Percentiles rank a stretch among this genome's conserved stretches.
Conservation (phyloP, 2,329 filamentous ascomycete species). For the Diaporthe citrichinensis region DNA sequence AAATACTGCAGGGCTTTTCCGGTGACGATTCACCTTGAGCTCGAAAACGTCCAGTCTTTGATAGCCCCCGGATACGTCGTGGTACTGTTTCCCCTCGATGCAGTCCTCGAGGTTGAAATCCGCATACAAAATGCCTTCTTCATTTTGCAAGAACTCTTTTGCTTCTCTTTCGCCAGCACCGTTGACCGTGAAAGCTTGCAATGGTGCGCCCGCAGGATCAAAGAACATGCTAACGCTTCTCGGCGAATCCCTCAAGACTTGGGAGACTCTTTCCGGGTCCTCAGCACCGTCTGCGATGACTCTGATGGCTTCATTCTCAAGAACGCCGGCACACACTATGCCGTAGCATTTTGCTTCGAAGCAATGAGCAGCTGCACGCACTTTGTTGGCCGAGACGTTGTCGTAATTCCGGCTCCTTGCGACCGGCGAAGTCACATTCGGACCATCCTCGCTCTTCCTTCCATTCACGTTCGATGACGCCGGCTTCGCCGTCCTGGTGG, state of each 20-base stretch:
- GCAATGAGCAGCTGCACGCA: conserved; percentile 35
- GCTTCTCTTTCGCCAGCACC: conserved; percentile 13
- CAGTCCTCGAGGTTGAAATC: conserved; percentile 36
- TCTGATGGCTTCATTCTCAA: conserved; percentile 36
- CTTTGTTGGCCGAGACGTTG: conserved; percentile 23
- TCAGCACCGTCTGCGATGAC: conserved; percentile 12
- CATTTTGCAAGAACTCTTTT: conserved; percentile 36
- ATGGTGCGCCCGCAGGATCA: neutral
- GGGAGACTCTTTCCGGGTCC: conserved; percentile 18
- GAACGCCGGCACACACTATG: conserved; percentile 36
- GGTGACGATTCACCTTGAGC: conserved; percentile 7
- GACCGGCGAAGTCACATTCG: neutral
- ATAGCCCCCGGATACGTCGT: conserved; percentile 44
- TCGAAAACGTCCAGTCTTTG: conserved; percentile 42
- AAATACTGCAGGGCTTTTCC: conserved; percentile 16
- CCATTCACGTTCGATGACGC: conserved; percentile 13
- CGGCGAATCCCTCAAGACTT: neutral
- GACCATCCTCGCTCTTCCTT: neutral
- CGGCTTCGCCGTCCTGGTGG: conserved; percentile 19
- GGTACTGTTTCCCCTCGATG: conserved; percentile 37
- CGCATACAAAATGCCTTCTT: conserved; percentile 41
- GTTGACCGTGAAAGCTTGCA: conserved; percentile 14
- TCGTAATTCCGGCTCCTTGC: conserved; percentile 20
- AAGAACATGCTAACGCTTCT: conserved; percentile 22
- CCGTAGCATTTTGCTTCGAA: conserved; percentile 42